Percentiles rank a stretch among this genome's conserved stretches.
phyloP scores from a whole-genome alignment of 140 eudicot species.

The Oenanthe javanica region DNA sequence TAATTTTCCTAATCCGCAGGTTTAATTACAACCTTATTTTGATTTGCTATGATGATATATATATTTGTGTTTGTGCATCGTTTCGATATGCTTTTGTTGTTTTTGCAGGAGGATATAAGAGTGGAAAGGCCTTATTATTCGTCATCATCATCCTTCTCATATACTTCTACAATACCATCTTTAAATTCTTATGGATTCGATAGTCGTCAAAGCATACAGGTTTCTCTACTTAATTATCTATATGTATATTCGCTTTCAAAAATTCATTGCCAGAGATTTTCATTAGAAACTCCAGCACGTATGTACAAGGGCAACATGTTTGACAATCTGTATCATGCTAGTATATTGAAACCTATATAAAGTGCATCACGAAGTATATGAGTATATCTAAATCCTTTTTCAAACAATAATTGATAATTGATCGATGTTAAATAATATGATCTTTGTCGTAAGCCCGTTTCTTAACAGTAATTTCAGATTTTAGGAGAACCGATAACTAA shows the following conservation, averaged over 20 bases:
- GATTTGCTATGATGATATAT: background rate
- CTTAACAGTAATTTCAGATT: too few relatives aligned
- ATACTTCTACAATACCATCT: slow-evolving; percentile 21
- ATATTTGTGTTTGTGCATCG: background rate
- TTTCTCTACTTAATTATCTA: slow-evolving; percentile 6
- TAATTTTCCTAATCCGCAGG: background rate
- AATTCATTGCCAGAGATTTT: too few relatives aligned
- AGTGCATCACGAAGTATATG: background rate
- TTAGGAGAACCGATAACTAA: too few relatives aligned
- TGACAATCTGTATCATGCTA: background rate
- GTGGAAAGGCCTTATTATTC: slow-evolving; percentile 39
- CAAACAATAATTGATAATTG: too few relatives aligned
- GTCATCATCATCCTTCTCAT: slow-evolving; percentile 5
- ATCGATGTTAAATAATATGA: too few relatives aligned
- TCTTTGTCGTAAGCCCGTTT: too few relatives aligned
- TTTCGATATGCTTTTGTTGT: background rate
- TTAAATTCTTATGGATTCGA: slow-evolving; percentile 40
- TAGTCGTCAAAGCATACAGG: slow-evolving; percentile 46
- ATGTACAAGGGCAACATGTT: too few relatives aligned
- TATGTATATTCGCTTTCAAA: too few relatives aligned
- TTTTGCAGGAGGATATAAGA: slow-evolving; percentile 54
- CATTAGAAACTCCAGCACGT: too few relatives aligned
- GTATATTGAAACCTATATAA: too few relatives aligned
- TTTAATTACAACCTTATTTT: background rate
- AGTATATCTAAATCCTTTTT: too few relatives aligned